Evolutionary conservation across 495 filamentous ascomycete species (phyloP), one percentile per base, ranked within the genome.

Genomic region (Podospora appendiculata): DNA sequence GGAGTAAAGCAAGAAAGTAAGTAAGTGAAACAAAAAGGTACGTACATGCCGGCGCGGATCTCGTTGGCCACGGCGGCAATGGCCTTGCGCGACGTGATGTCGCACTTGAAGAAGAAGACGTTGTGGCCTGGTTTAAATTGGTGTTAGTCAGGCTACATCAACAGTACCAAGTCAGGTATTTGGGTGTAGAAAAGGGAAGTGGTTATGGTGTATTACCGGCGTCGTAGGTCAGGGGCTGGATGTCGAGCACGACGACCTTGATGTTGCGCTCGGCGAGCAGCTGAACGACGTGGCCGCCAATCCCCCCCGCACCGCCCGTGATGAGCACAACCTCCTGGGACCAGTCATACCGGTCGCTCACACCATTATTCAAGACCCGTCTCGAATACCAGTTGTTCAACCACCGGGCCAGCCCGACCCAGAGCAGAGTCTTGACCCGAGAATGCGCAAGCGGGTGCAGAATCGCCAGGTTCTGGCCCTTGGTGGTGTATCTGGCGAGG

Each of bases 271-370:
- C 75, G 7, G 78, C 81, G 1, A 90, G 70, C 13, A 83, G 63
- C 50, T 73, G 70, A 6, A 85, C 85, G 7, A 87, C 69, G 9
- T 75, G 65, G 18, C 72, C 77, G 9, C 87, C 86, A 57, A 89
- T 87, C 0, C 85, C 87, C 46, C 77, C 77, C 42, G 81, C 80
- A 6, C 86, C 87, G 12, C 87, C 87, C 0, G 86, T 89, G 44
- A 89, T 73, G 16, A 89, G 67, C 8, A 87, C 79, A 45, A 89
- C 75, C 68, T 90, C 87, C 53, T 76, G 73, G 33, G 72, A 65
- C 83, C 85, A 89, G 69, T 86, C 76, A 61, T 85, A 88, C 19
- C 62, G 68, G 63, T 87, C 84, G 14, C 56, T 59, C 17, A 65
- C 66, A 68, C 75, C 80, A 58, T 86, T 88, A 65, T 89, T 85